phyloP scores from a whole-genome alignment of 1,284 basidiomycete species.

The Xerocomus nothofagi region DNA sequence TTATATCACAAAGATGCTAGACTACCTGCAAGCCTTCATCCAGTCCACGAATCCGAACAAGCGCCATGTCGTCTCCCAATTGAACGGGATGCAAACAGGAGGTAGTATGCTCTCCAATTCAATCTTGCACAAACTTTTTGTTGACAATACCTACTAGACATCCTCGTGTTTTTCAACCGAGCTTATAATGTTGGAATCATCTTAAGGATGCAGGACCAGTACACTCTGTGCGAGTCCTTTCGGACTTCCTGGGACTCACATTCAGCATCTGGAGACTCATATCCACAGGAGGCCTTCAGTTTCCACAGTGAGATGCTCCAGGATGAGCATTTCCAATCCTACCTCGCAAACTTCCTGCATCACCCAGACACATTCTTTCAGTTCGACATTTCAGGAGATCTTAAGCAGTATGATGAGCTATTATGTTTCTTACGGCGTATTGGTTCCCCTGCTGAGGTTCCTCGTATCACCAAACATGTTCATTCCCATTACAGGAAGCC shows the following conservation, averaged over 20 bases:
- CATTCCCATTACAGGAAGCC: constrained; percentile 26
- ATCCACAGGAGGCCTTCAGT: constrained; percentile 30
- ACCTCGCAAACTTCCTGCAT: constrained; percentile 30
- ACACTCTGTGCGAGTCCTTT: constrained; percentile 34
- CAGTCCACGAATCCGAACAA: too few species aligned
- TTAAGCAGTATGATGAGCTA: too few species aligned
- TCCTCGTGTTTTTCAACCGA: constrained; percentile 28
- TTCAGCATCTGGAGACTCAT: constrained; percentile 16
- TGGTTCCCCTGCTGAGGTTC: constrained; percentile 16
- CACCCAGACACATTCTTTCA: constrained; percentile 6
- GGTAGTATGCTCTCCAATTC: too few species aligned
- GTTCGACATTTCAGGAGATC: too few species aligned
- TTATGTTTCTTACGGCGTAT: constrained; percentile 30
- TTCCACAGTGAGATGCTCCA: constrained; percentile 15
- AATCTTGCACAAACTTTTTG: too few species aligned
- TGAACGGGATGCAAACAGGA: too few species aligned
- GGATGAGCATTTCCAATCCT: constrained; percentile 19
- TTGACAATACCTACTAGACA: constrained; percentile 9
- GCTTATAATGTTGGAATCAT: constrained; percentile 36
- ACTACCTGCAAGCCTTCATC: too few species aligned
- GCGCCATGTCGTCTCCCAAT: too few species aligned
- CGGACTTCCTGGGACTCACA: constrained; percentile 32
- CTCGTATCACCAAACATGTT: constrained; percentile 31
- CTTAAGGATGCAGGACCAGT: constrained; percentile 21
- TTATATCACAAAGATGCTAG: too few species aligned